Conservation (phyloP, 2,329 filamentous ascomycete species). For the Colletotrichum sp. region DNA sequence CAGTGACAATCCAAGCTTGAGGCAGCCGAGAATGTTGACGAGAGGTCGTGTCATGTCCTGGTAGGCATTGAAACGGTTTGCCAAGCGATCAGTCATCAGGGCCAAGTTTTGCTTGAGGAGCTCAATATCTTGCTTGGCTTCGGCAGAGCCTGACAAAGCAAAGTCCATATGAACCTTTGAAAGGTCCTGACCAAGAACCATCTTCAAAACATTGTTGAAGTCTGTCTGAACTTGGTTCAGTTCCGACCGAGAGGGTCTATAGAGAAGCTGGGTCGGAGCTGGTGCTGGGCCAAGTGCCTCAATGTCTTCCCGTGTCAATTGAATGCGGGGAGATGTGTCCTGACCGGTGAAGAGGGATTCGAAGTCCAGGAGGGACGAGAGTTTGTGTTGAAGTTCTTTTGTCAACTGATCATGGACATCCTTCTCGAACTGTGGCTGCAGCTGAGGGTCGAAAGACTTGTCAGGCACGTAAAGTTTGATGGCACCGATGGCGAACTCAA, state of each 20-base stretch:
- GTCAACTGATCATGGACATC: constrained; percentile 61
- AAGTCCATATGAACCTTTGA: constrained; percentile 40
- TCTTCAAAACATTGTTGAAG: constrained; percentile 76
- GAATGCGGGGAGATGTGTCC: constrained; percentile 68
- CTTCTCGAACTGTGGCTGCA: constrained; percentile 69
- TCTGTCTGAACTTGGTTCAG: constrained; percentile 79
- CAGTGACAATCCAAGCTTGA: constrained; percentile 77
- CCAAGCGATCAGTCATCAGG: constrained; percentile 74
- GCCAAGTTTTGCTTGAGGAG: constrained; percentile 63
- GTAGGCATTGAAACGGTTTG: constrained; percentile 75
- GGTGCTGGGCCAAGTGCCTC: constrained; percentile 69
- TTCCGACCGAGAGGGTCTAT: constrained; percentile 72
- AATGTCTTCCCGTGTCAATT: constrained; percentile 67
- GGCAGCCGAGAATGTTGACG: constrained; percentile 77
- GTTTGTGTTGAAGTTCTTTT: constrained; percentile 56
- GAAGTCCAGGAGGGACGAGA: constrained; percentile 67
- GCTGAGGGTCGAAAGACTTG: constrained; percentile 81
- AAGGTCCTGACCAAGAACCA: constrained; percentile 57
- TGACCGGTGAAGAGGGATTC: constrained; percentile 73
- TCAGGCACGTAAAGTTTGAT: constrained; percentile 86
- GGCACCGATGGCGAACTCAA: constrained; percentile 75
- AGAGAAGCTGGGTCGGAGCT: constrained; percentile 67
- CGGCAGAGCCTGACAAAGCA: constrained; percentile 30
- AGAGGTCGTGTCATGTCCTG: constrained; percentile 84
- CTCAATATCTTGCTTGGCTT: constrained; percentile 48